Base-by-base conservation (phyloP, 2,329 filamentous ascomycete species). In the Fusarium mundagurra region DNA sequence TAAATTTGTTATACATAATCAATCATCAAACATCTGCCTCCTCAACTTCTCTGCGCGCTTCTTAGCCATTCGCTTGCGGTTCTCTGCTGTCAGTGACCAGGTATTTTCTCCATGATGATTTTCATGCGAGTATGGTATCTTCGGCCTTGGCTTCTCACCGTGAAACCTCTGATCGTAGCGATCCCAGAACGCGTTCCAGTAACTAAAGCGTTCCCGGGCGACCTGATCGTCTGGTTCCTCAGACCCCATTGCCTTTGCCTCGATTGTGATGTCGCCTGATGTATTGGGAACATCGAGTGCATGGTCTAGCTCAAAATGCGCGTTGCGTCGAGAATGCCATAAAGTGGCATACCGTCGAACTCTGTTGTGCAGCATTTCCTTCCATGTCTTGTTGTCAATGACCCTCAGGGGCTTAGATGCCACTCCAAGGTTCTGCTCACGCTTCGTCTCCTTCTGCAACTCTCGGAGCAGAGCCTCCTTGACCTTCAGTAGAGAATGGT, bases 401-500 rank as follows among this genome's bases (percentile, higher is more conserved):
- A 47, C 31, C 6, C 51, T 62, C 34, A 34, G 64, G 27, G 57
- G 27, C 5, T 55, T 20, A 11, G 59, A 12, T 11, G 36, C 36
- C 18, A 69, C 51, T 33, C 74, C 76, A 9, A 77, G 55, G 33
- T 61, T 47, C 45, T 60, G 61, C 64, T 79, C 77, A 12, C 70
- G 69, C 53, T 64, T 71, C 45, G 36, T 64, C 43, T 79, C 61
- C 50, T 72, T 70, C 55, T 47, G 44, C 14, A 79, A 59, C 14
- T 79, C 66, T 45, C 72, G 74, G 8, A 64, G 62, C 39, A 79
- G 50, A 5, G 58, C 41, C 38, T 74, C 73, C 43, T 74, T 77
- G 47, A 76, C 68, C 58, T 78, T 79, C 13, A 77, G 70, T 22
- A 83, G 76, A 61, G 83, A 78, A 10, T 70, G 60, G 43, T 81